Conservation (phyloP, 176 grass and related monocot species). For the Rhipidocladum racemiflorum region DNA sequence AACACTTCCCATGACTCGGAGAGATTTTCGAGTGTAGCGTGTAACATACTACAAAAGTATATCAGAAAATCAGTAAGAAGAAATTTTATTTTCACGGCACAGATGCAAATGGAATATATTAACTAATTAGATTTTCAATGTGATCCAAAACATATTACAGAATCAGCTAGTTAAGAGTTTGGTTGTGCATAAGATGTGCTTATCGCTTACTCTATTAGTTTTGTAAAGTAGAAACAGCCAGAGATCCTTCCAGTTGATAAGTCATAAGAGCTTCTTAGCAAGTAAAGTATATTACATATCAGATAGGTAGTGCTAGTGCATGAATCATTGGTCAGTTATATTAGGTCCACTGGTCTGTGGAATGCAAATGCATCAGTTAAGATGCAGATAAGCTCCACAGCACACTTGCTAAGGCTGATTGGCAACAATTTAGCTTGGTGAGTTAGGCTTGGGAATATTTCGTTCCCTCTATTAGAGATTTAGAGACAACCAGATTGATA, state of each 20-base stretch:
- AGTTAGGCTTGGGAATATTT: not conserved
- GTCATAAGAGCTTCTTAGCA: conserved; percentile 12
- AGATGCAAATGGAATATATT: not conserved
- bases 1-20: conserved; percentile 86
- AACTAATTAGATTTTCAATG: not conserved
- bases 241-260: not conserved
- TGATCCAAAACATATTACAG: conserved; percentile 11
- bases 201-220: not conserved
- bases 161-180: not conserved
- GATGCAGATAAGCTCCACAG: not conserved
- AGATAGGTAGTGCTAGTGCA: not conserved
- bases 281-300: not conserved
- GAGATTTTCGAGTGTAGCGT: conserved; percentile 75
- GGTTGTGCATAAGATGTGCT: not conserved
- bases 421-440: not conserved
- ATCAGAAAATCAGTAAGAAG: conserved; percentile 31
- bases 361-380: not conserved
- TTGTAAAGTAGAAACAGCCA: not conserved
- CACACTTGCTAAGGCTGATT: not conserved
- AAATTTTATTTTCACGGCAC: not conserved
- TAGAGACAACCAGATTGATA: conserved; percentile 4
- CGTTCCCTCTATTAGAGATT: not conserved
- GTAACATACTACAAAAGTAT: conserved; percentile 75
- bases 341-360: not conserved
- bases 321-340: not conserved